Conservation (phyloP, 495 filamentous ascomycete species). For the Daldinia concentrica region DNA sequence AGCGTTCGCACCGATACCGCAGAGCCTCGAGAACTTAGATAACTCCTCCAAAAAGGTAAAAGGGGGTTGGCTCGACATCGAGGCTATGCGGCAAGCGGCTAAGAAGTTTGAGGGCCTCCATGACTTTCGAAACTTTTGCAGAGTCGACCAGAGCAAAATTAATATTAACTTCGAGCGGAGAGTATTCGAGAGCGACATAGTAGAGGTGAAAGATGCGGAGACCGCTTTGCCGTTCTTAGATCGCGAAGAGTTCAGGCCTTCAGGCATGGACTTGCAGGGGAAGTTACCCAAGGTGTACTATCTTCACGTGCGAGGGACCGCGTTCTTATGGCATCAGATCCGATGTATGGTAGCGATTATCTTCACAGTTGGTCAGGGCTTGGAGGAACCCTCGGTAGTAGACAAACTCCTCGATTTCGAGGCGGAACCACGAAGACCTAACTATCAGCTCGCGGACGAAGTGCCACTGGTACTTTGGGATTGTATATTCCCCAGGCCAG, state of each 20-base stretch:
- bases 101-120: slow-evolving; percentile 80
- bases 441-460: slow-evolving; percentile 90
- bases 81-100: slow-evolving; percentile 84
- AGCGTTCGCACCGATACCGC: slow-evolving; percentile 71
- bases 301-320: slow-evolving; percentile 87
- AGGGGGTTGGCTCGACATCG: slow-evolving; percentile 75
- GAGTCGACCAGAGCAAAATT: slow-evolving; percentile 85
- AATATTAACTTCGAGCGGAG: slow-evolving; percentile 80
- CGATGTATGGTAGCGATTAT: slow-evolving; percentile 87
- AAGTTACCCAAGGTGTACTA: slow-evolving; percentile 76
- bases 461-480: slow-evolving; percentile 93
- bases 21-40: slow-evolving; percentile 36
- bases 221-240: slow-evolving; percentile 56
- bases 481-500: slow-evolving; percentile 76
- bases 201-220: slow-evolving; percentile 64
- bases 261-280: slow-evolving; percentile 9
- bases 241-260: slow-evolving; percentile 36
- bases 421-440: slow-evolving; percentile 75
- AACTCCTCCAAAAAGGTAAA: slow-evolving; percentile 45
- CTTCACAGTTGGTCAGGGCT: slow-evolving; percentile 89
- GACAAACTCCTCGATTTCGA: slow-evolving; percentile 74
- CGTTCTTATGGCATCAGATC: slow-evolving; percentile 98
- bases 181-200: slow-evolving; percentile 80
- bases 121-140: slow-evolving; percentile 98
- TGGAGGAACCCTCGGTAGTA: slow-evolving; percentile 79